phyloP scores from a whole-genome alignment of 2,329 filamentous ascomycete genomes.

The Xylariaceae sp. region DNA sequence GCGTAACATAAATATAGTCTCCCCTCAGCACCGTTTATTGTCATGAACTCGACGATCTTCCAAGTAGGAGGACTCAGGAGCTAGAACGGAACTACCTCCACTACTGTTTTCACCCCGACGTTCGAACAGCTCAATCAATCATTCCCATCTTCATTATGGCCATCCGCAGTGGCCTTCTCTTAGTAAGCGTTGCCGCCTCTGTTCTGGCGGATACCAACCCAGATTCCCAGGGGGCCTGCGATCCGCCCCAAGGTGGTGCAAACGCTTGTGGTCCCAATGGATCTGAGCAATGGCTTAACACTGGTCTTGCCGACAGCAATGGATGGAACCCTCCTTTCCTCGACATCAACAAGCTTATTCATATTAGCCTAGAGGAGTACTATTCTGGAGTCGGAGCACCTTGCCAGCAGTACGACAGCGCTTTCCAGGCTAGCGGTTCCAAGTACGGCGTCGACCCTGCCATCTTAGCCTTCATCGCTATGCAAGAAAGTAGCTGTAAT shows the following conservation, averaged over 20 bases:
- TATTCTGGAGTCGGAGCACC: constrained; percentile 36
- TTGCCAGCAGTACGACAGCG: constrained; percentile 43
- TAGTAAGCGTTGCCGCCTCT: not conserved
- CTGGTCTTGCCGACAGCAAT: constrained; percentile 31
- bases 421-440: constrained; percentile 42
- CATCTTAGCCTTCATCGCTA: constrained; percentile 45
- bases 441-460: constrained; percentile 45
- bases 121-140: too few species aligned
- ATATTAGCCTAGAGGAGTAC: constrained; percentile 39
- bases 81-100: too few species aligned
- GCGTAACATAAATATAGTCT: too few species aligned
- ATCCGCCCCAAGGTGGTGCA: constrained; percentile 29
- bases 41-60: too few species aligned
- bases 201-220: constrained; percentile 4
- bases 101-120: too few species aligned
- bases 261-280: constrained; percentile 36
- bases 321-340: constrained; percentile 47
- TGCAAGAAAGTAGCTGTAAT: constrained; percentile 48
- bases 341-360: constrained; percentile 38
- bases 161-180: not conserved
- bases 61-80: too few species aligned
- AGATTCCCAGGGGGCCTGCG: constrained; percentile 29
- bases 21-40: too few species aligned
- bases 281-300: constrained; percentile 43
- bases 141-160: not conserved